Base-by-base conservation (phyloP, 768 basidiomycete species). In the Tylopilus balloui region DNA sequence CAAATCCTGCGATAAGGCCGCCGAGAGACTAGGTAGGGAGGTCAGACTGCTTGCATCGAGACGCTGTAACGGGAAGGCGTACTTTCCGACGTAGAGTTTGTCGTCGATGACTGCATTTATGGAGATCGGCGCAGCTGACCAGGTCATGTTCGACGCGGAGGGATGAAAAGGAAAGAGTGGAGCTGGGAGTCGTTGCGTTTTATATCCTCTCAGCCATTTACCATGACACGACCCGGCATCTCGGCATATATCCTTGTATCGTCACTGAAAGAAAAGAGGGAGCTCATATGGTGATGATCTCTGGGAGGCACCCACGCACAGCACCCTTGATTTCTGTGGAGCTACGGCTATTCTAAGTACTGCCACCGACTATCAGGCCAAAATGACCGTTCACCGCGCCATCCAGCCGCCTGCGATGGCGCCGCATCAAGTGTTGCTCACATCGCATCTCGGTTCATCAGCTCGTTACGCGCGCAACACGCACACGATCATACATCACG, bases 1-100 rank as follows among this genome's bases (percentile, higher is more conserved):
- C 21, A 60, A 38, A 40, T 67, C 65, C 3, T 55, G 61, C 34
- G 69, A 68, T 42, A 70, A 59, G 27, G 69, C 69, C 0, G 69
- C 56, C 2, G 67, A 57, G 23, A 71, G 57, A 48, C 70, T 71
- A 45, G 15, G 20, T 2, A 5, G 17, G n/a, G 14, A 29, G 25
- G 35, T 40, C 21, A 53, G 57, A 39, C 19, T 31, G 29, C 21
- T 1, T 11, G 25, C 34, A 14, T n/a, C n/a, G 23, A 41, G 27
- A 20, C 19, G 19, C 10, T 29, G 6, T 9, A 19, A 23, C 4
- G n/a, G 32, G 34, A 17, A n/a, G 10, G 8, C 69, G 42, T 54
- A 69, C 69, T 71, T 71, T 61, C 70, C 69, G 13, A 70, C 60
- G 51, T 62, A 71, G 37, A 70, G 53, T 24, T 59, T 58, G 44